Evolutionary conservation across 441 rosid genomes (phyloP), one percentile per base, ranked within the genome.

Genomic region (Syzygium syzygioides): DNA sequence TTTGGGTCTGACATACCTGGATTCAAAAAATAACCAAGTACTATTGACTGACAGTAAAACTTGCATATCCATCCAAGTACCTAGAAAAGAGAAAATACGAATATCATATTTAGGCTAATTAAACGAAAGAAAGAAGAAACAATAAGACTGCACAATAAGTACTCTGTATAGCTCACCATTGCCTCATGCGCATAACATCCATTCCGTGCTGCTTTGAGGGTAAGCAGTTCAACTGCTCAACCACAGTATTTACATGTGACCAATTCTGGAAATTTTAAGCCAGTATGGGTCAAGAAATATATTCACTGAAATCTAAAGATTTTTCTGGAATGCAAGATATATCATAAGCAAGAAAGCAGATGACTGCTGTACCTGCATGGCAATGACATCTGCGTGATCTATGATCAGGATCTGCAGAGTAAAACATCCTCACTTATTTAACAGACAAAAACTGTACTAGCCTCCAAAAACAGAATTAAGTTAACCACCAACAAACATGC

Each of bases 381-480:
- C 93, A 90, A 98, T 96, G 79, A 98, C 94, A 91, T 98, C 99
- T 23, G 99, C 98, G 90, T 98, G 98, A 92, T 98, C 99, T 90
- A 98, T 93, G 88, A 98, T 92, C 91, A 96, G 94, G 91, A 98
- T 96, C 99, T 98, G 95, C 88, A 90, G 88, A 90, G 87, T 41
- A 59, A 90, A 88, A 88, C 87, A 91, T 86, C 50, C 55, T 56
- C 25, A 53, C 87, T 89, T 45, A 84, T 37, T 90, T 87, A 91
- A 76, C 57, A 83, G 50, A 79, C 60, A 55, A 85, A 89, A 19
- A 88, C n/a, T 45, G 55, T 71, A 55, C 55, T 55, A 90, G 56
- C 86, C 55, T 86, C 55, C 80, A 41, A 32, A 64, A 48, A 32
- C 10, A 37, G n/a, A n/a, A 71, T 80, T 76, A 37, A 87, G 89